phyloP scores from a whole-genome alignment of 148 eudicot genomes.

The Salicornia ramosissima region DNA sequence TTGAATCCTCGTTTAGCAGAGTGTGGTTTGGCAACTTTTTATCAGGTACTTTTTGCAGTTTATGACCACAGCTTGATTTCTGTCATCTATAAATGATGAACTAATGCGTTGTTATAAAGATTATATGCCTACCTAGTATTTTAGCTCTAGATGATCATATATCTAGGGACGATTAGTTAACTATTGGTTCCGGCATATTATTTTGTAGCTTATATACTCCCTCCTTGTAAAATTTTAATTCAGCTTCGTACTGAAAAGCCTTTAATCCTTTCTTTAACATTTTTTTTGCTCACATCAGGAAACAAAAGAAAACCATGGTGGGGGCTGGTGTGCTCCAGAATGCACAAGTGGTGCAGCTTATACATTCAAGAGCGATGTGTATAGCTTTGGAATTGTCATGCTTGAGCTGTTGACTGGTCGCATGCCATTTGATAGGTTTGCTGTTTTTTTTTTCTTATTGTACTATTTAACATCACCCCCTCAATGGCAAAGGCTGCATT shows the following conservation, averaged over 20 bases:
- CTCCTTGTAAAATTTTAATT: background rate
- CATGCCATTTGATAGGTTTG: conserved; percentile 62
- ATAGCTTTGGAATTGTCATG: conserved; percentile 71
- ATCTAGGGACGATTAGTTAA: too few species aligned
- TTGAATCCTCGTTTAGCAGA: conserved; percentile 59
- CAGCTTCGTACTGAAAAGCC: background rate
- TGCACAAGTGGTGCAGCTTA: conserved; percentile 38
- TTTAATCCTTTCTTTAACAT: background rate
- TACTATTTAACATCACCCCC: background rate
- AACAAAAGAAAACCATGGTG: conserved; percentile 39
- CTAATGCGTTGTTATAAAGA: background rate
- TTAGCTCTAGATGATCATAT: too few species aligned
- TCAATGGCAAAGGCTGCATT: background rate
- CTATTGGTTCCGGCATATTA: too few species aligned
- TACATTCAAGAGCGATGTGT: conserved; percentile 60
- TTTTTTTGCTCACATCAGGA: conserved; percentile 19
- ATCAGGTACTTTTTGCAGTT: too few species aligned
- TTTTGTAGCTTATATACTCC: too few species aligned
- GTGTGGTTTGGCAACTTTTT: conserved; percentile 51
- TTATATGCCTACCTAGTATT: background rate
- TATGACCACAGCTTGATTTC: background rate
- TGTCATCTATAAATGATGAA: background rate
- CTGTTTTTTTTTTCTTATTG: background rate
- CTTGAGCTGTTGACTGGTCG: conserved; percentile 74
- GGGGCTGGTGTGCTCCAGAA: conserved; percentile 54